Evolutionary conservation across 2,329 filamentous ascomycete genomes (phyloP), one percentile per base, ranked within the genome.

Genomic region (Elsinoe batatas): DNA sequence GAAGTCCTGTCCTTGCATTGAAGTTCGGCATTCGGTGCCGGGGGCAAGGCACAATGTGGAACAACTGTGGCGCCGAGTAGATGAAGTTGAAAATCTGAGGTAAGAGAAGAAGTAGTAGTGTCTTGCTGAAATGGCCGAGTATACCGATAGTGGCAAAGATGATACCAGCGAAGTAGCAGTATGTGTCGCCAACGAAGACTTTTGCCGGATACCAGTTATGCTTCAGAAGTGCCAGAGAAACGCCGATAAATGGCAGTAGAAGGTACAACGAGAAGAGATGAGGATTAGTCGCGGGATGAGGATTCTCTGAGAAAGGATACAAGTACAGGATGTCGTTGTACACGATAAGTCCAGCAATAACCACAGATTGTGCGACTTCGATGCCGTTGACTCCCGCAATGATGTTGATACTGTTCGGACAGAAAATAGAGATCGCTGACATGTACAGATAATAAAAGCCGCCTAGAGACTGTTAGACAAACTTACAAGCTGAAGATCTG

Each of bases 141-240:
- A 98, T 97, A 60, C 89, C 90, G 61, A 97, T 93, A 43, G 96
- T 91, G 54, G 91, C 93, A 68, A 98, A 98, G 37, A 97, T 88
- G 90, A 98, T 98, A 62, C 93, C 93, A 0, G 93, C 93, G 71
- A 98, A 96, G 74, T 98, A 98, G 79, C 93, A 98, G 78, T 97
- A 98, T 3, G 93, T 98, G 71, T 98, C 93, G 56, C 93, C 93
- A 8, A 97, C 91, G 66, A 98, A 98, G 8, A 97, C 93, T 64
- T 83, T 84, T 20, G 91, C 89, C 0, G 93, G 93, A 68, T 90
- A 98, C 88, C 90, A 94, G 72, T 98, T 98, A 75, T 98, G 91
- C 68, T 74, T 82, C 66, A 93, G 80, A 13, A 98, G 79, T 7
- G 93, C 93, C 51, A 87, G 72, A 6, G 90, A 96, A 54, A 96